phyloP scores from a whole-genome alignment of 768 basidiomycete genomes.

The Boletus vinaceobasis region DNA sequence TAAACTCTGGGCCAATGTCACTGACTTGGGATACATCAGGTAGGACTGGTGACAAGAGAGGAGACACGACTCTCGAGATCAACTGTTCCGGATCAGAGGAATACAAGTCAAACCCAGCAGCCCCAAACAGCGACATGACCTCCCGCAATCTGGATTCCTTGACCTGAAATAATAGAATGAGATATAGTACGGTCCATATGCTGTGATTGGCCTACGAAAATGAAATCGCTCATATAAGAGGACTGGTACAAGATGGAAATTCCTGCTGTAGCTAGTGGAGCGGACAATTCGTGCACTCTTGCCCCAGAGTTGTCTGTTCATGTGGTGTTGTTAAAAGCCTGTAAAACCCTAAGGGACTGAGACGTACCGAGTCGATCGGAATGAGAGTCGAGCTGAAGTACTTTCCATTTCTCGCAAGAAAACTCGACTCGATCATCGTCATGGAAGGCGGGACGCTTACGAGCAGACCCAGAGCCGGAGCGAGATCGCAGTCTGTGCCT shows the following conservation, averaged over 20 bases:
- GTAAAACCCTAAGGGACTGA: neutral
- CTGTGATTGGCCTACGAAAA: conserved; percentile 53
- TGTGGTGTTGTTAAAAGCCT: conserved; percentile 5
- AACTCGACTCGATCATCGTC: conserved; percentile 57
- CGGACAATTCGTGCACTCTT: conserved; percentile 71
- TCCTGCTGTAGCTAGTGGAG: conserved; percentile 69
- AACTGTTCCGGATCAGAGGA: conserved; percentile 41
- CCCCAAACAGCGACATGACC: conserved; percentile 55
- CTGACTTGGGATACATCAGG: conserved; percentile 28
- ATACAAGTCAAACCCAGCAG: conserved; percentile 66
- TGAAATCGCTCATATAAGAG: conserved; percentile 80
- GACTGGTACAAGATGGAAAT: conserved; percentile 83
- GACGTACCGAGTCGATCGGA: conserved; percentile 62
- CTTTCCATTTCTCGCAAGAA: conserved; percentile 72
- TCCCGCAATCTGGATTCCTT: conserved; percentile 63
- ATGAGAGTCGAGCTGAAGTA: conserved; percentile 79
- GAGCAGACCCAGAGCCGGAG: conserved; percentile 35
- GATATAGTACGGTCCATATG: neutral
- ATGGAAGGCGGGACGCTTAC: conserved; percentile 19
- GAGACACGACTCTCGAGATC: conserved; percentile 29
- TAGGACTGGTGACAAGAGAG: conserved; percentile 32
- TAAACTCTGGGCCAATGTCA: conserved; percentile 30
- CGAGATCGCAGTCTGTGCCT: conserved; percentile 43
- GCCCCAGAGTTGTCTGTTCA: conserved; percentile 62
- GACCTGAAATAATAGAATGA: conserved; percentile 41